phyloP scores from a whole-genome alignment of 441 rosid genomes.

The Gossypium aridum region DNA sequence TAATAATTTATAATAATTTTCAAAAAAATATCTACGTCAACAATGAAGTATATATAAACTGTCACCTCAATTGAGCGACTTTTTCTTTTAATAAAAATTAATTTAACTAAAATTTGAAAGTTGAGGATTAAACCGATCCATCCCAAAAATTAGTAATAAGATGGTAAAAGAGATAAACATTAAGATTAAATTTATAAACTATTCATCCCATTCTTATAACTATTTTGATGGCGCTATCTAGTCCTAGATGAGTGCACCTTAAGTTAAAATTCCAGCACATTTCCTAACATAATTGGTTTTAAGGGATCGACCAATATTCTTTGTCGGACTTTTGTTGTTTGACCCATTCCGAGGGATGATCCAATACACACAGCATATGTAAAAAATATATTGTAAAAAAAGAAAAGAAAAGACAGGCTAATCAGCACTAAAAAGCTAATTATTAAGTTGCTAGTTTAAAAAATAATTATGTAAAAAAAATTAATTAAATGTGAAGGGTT shows the following conservation, averaged over 20 bases:
- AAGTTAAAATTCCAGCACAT: conserved; percentile 33
- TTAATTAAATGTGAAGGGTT: not conserved
- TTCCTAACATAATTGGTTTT: conserved; percentile 10
- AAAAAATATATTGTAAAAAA: not conserved
- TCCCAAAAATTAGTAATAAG: no score
- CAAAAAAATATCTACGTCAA: no score
- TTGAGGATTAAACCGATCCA: no score
- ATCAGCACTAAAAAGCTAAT: not conserved
- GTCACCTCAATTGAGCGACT: no score
- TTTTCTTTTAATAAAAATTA: no score
- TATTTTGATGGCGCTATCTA: conserved; percentile 5
- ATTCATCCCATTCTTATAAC: not conserved
- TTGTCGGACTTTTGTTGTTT: not conserved
- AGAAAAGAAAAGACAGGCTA: not conserved
- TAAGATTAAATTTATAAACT: not conserved
- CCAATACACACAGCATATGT: not conserved
- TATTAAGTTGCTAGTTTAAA: no score
- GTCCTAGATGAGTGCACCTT: conserved; percentile 21
- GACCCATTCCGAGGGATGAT: not conserved
- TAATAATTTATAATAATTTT: no score
- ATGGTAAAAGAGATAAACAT: no score
- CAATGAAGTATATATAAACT: no score
- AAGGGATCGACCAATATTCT: not conserved
- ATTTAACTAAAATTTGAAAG: no score
- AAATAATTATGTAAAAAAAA: no score